Evolutionary conservation across 164 flowering plant genomes (phyloP), one percentile per base, ranked within the genome.

Genomic region (Tetrastigma voinierianum): DNA sequence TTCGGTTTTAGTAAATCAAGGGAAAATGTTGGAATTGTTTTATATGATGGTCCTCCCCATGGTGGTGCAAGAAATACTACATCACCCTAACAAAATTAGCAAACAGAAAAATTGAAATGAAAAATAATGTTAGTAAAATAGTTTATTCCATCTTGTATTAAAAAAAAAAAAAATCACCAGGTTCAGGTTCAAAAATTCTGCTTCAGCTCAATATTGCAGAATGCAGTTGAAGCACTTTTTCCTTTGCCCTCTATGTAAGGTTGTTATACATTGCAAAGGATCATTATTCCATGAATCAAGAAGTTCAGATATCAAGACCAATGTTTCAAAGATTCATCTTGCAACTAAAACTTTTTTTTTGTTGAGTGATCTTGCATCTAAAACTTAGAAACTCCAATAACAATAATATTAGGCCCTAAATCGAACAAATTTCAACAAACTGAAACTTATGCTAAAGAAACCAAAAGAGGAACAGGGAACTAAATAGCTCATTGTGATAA

Each of bases 41-140:
- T 71, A 64, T 85, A 85, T 51, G 77, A 48, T 69, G 89, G 89
- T 48, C 89, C 87, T 44, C 89, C 89, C 89, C 89, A 85, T 66
- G 89, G 89, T 51, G 89, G 87, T 60, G 89, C 63, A 61, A 85
- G 85, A 69, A 83, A 85, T 32, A 72, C 76, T 45, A 73, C 72
- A 45, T 85, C 83, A 23, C 77, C 89, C 89, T 84, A 63, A 44
- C 16, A 23, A 64, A 73, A 65, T 46, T 17, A 55, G 51, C 47
- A 67, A 17, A 23, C 46, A 21, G 9, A 47, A 61, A 61, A 57
- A 59, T 46, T 48, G 64, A 4, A 46, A n/a, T 13, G 20, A 14
- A 24, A 4, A 18, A 15, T 25, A 2, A 8, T 18, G 57, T 13
- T 4, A 46, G 18, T 4, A 10, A 52, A 44, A 51, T n/a, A 19